phyloP scores from a whole-genome alignment of 495 filamentous ascomycete species.

The Aspergillus kassunensis region DNA sequence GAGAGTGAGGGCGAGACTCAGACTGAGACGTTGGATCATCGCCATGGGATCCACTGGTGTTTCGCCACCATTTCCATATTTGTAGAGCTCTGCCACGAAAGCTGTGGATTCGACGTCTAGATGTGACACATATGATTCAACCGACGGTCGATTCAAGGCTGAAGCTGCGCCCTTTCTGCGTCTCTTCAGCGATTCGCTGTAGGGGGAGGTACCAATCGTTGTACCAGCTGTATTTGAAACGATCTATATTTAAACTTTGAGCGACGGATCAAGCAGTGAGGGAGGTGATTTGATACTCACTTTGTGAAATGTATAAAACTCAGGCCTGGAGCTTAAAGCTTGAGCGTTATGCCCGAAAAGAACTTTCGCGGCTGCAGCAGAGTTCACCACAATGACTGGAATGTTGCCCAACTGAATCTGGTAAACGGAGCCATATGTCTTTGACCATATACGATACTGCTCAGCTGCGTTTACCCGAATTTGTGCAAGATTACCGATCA shows the following conservation, averaged over 20 bases:
- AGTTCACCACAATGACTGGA: conserved; percentile 58
- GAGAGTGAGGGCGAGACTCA: conserved; percentile 56
- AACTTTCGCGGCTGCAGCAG: conserved; percentile 50
- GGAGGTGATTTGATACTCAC: conserved; percentile 25
- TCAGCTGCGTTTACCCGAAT: conserved; percentile 57
- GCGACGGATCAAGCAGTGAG: not conserved
- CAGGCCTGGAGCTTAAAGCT: conserved; percentile 55
- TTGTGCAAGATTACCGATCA: conserved; percentile 61
- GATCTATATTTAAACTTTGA: conserved; percentile 35
- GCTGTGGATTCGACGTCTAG: conserved; percentile 57
- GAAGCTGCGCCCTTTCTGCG: conserved; percentile 61
- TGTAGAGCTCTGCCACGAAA: conserved; percentile 55
- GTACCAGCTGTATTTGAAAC: conserved; percentile 61
- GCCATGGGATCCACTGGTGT: conserved; percentile 55
- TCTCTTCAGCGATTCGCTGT: conserved; percentile 58
- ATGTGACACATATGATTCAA: conserved; percentile 57
- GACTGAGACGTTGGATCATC: conserved; percentile 55
- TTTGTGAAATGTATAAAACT: conserved; percentile 64
- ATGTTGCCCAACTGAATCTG: conserved; percentile 63
- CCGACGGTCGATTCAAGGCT: conserved; percentile 58
- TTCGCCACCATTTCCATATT: conserved; percentile 50
- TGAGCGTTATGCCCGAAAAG: conserved; percentile 58
- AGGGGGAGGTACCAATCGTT: conserved; percentile 63
- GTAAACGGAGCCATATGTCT: conserved; percentile 55
- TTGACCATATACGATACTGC: conserved; percentile 56